Evolutionary conservation across 345 rosid genomes (phyloP), one percentile per base, ranked within the genome.

Genomic region (Rhizophora apiculata): DNA sequence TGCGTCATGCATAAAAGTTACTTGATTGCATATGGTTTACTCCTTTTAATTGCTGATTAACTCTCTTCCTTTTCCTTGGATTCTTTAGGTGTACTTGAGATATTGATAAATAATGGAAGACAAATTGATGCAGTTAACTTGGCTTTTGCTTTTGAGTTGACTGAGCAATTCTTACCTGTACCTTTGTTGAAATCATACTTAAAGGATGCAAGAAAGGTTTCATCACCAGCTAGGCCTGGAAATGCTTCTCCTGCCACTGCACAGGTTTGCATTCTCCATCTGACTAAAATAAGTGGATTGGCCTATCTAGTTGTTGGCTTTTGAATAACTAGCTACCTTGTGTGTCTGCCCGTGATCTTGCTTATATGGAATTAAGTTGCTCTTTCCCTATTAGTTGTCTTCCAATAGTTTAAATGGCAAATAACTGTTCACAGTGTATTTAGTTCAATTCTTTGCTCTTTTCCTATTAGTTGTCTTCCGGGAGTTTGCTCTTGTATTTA

Each of bases 61-160:
- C 70, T 62, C 24, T 58, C 63, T 56, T 49, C 43, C 62, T n/a
- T 67, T 61, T 21, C 34, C 16, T 22, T 74, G 48, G 22, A 59
- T 70, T 53, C 61, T 75, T 59, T 81, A 95, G 99, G 95, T 78
- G 94, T 90, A 51, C 86, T 96, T 63, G 86, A 88, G 84, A 92
- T 90, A 68, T 83, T 96, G 62, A 74, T 88, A 36, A 88, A 81
- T 75, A 86, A 88, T 82, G 98, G 96, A 73, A 92, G 96, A 72
- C 99, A 90, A 70, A 90, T 96, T 60, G 99, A 92, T 85, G 98
- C 99, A 8, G 93, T 96, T 69, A 96, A 92, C 85, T 69, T 92
- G 85, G 98, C 99, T 63, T 96, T 92, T 82, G 96, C 97, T 52
- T 96, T 96, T 84, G 88, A 85, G 82, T 86, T 96, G 53, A 90